These are phyloP conservation scores for Protomyces inundatus DNA, from an alignment of 1,139 yeast genomes.

Conservation along the genomic window DNA sequence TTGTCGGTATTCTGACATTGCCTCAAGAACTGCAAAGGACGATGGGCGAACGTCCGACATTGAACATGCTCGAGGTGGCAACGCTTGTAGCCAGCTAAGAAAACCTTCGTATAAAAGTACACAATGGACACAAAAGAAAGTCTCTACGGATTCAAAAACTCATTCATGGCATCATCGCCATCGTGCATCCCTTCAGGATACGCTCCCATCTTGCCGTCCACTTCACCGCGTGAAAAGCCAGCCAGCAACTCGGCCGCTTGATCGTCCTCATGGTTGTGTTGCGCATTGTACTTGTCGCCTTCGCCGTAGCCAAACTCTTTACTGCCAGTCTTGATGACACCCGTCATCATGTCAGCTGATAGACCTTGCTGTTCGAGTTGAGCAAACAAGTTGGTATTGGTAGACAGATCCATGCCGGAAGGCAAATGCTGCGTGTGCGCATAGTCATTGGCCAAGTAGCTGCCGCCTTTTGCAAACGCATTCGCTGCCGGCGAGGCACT, in stretches of 20 bases:
- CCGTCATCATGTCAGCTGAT: not conserved
- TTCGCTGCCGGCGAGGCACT: not conserved
- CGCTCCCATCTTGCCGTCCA: not conserved
- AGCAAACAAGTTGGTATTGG: not conserved
- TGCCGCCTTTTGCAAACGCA: not conserved
- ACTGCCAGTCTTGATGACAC: not conserved
- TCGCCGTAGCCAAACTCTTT: not conserved
- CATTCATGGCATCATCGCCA: not conserved
- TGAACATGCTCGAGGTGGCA: not conserved
- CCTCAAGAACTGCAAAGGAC: slow-evolving; percentile 16
- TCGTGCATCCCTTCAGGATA: not conserved
- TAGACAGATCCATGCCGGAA: not conserved
- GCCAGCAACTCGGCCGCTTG: not conserved
- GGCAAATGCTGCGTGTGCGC: not conserved
- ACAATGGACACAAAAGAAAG: too few species aligned
- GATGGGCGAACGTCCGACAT: slow-evolving; percentile 9
- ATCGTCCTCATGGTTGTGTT: not conserved
- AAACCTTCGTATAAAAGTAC: not conserved
- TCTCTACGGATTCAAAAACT: not conserved
- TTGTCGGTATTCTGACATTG: slow-evolving; percentile 6
- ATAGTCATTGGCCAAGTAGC: not conserved
- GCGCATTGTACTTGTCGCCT: not conserved
- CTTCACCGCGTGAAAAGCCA: not conserved
- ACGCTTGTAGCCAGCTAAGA: not conserved
- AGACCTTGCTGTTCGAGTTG: not conserved